phyloP scores from a whole-genome alignment of 148 eudicot genomes.

The Camellia lanceoleosa region DNA sequence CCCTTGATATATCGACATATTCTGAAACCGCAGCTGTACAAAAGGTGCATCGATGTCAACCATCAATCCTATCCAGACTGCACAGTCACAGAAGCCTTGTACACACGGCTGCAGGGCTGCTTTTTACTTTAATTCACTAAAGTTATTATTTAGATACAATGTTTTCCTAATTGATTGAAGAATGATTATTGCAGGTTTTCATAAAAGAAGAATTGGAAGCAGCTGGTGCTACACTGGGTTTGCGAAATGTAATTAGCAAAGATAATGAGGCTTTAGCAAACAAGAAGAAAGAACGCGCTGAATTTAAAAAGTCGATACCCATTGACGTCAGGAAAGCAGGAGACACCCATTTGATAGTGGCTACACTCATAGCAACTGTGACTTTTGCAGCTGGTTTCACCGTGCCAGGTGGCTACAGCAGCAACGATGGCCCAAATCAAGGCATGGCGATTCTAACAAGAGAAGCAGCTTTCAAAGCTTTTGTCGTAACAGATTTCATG shows the following conservation, averaged over 20 bases:
- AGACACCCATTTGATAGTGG: not conserved
- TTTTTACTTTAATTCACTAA: too few relatives aligned
- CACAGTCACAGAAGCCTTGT: too few relatives aligned
- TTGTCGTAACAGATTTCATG: not conserved
- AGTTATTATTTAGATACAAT: too few relatives aligned
- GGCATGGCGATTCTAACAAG: constrained; percentile 1
- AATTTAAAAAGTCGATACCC: not conserved
- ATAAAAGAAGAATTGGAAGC: too few relatives aligned
- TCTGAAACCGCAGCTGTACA: too few relatives aligned
- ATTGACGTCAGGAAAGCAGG: not conserved
- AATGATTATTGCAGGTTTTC: too few relatives aligned
- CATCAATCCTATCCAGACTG: too few relatives aligned
- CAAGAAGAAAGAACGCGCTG: not conserved
- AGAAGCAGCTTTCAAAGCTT: constrained; percentile 3
- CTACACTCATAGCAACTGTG: not conserved
- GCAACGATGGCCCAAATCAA: not conserved
- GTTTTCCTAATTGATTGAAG: too few relatives aligned
- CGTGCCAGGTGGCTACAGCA: not conserved
- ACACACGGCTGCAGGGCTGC: too few relatives aligned
- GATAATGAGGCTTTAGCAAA: not conserved
- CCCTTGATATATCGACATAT: constrained; percentile 5
- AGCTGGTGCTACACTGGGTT: too few relatives aligned
- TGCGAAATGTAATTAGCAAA: too few relatives aligned
- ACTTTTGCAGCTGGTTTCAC: constrained; percentile 13
- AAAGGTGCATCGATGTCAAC: too few relatives aligned